A percentile compares a stretch with the other conserved stretches of the same genome.
phyloP scores from a whole-genome alignment of 2,329 filamentous ascomycete species.

The Ceratocystis papillata region DNA sequence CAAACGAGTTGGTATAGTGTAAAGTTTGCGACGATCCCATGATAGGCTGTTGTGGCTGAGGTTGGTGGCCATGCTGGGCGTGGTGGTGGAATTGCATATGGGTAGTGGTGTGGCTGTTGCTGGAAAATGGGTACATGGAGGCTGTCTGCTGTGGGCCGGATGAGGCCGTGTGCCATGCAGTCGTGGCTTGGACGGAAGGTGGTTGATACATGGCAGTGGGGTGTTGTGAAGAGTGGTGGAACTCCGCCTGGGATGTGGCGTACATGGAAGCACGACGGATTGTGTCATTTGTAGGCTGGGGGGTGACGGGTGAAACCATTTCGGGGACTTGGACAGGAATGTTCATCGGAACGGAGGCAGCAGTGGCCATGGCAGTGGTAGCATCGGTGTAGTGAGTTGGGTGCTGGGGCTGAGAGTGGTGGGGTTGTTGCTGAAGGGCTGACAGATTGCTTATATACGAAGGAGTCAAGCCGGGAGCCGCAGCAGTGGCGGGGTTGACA shows the following conservation, averaged over 20 bases:
- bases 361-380: constrained; percentile 4
- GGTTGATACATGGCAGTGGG: constrained; percentile 4
- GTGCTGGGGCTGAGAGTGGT: not conserved
- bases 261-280: constrained; percentile 9
- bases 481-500: constrained; percentile 24
- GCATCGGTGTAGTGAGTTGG: not conserved
- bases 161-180: not conserved
- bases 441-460: constrained; percentile 31
- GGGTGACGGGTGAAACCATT: constrained; percentile 7
- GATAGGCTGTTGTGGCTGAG: not conserved
- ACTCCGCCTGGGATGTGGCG: not conserved
- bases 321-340: constrained; percentile 11
- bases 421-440: not conserved
- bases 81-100: not conserved
- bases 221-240: not conserved
- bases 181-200: not conserved
- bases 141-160: not conserved
- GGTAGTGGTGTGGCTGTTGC: not conserved
- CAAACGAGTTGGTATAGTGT: not conserved
- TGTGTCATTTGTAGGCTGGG: not conserved
- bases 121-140: not conserved
- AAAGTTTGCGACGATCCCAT: not conserved
- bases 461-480: constrained; percentile 29
- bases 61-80: not conserved
- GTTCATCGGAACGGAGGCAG: not conserved